Base-by-base conservation (phyloP, 306 rosid species). In the Sechiopsis laciniata region DNA sequence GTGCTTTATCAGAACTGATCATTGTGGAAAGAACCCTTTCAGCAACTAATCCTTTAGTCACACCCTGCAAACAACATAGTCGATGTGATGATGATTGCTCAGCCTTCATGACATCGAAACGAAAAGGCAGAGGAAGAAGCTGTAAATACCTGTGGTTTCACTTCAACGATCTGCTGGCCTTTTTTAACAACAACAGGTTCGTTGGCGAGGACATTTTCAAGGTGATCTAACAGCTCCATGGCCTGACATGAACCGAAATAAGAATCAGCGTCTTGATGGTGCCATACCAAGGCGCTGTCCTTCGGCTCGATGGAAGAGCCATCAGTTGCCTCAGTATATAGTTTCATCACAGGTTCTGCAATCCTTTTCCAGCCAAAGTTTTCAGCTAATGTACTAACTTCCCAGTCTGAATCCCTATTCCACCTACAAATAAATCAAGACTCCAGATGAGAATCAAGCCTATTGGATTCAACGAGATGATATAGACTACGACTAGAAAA, bases 271-370 rank as follows among this genome's bases (percentile, higher is more conserved):
- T 84, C 78, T 74, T 62, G 79, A 74, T 89, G 80, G 80, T 89
- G 92, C 96, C 90, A 87, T 10, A 87, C 96, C 79, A 87, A 79
- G 66, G 85, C 92, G 77, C 87, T 89, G 81, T 89, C 92, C 78
- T 89, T 89, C 54, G 75, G 52, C 90, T 89, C 92, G 73, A 89
- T 87, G 56, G 79, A 82, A 61, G 92, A 85, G 52, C 90, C 92
- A 75, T 84, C 85, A 0, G 92, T 87, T 58, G 87, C 83, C 76
- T 89, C 90, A 0, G 86, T 85, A 15, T 89, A 89, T 46, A 75
- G 66, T 74, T 72, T 76, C 90, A 89, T 87, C 76, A 84, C 90
- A 54, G 92, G 96, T 60, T 85, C 89, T 12, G 81, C 92, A 55
- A 87, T 81, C 19, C 74, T 78, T 72, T 85, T 89, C 92, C 96